Evolutionary conservation across 495 filamentous ascomycete genomes (phyloP).

Genomic region (Bryoglossum gracile): DNA sequence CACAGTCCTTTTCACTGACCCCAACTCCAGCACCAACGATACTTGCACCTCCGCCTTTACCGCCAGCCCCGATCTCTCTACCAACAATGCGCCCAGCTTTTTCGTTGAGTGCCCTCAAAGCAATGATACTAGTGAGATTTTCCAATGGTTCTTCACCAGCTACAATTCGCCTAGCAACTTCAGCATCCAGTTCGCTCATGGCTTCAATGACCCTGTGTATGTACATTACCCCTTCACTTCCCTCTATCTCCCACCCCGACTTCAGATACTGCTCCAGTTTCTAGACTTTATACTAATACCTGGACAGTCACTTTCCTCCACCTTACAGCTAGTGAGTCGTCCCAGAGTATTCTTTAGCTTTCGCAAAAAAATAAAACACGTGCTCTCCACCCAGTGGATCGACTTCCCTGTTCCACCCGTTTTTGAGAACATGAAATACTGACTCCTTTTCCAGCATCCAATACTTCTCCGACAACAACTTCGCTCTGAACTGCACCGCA

Average conservation of each 20-base stretch:
- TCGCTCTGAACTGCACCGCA: too few species aligned
- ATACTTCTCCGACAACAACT: too few species aligned
- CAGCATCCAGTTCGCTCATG: neutral
- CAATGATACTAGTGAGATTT: neutral
- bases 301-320: neutral
- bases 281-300: too few species aligned
- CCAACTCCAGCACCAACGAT: constrained; percentile 21
- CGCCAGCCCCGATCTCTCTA: neutral
- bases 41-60: neutral
- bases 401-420: too few species aligned
- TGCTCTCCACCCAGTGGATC: too few species aligned
- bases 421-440: too few species aligned
- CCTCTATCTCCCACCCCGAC: neutral
- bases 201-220: neutral
- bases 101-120: too few species aligned
- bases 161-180: neutral
- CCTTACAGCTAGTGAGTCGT: neutral
- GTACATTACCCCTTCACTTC: neutral
- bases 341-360: too few species aligned
- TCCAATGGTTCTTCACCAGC: neutral
- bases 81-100: neutral
- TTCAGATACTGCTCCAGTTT: too few species aligned
- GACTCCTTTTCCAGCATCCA: too few species aligned
- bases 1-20: constrained; percentile 17
- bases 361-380: too few species aligned